Evolutionary conservation across 257 asterid genomes (phyloP).

Genomic region (Gentiana dahurica): DNA sequence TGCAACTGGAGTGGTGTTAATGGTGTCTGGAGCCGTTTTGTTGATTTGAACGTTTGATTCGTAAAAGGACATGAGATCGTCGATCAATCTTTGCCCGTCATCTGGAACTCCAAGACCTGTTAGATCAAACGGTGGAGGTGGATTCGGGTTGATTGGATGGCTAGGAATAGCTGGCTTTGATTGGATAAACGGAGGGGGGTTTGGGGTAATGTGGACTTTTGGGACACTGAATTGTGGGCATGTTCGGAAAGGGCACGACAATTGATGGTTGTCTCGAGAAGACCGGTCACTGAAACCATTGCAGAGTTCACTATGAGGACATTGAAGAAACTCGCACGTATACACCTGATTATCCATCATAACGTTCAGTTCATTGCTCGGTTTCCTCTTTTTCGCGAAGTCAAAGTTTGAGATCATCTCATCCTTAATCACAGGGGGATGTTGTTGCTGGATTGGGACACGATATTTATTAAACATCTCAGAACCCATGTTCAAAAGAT

Average conservation of each 20-base stretch:
- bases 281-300: slow-evolving; percentile 53
- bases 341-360: slow-evolving; percentile 45
- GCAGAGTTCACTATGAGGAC: slow-evolving; percentile 52
- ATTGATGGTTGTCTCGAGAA: slow-evolving; percentile 61
- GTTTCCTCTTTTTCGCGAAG: slow-evolving; percentile 54
- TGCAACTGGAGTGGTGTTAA: slow-evolving; percentile 9
- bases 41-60: slow-evolving; percentile 40
- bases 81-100: slow-evolving; percentile 68
- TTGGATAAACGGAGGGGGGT: slow-evolving; percentile 19
- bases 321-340: slow-evolving; percentile 60
- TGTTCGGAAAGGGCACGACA: slow-evolving; percentile 41
- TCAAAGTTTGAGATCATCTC: slow-evolving; percentile 39
- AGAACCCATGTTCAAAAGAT: slow-evolving; percentile 25
- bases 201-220: slow-evolving; percentile 24
- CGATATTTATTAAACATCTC: slow-evolving; percentile 28
- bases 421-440: slow-evolving; percentile 26
- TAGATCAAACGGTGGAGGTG: slow-evolving; percentile 30
- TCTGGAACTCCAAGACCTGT: slow-evolving; percentile 65
- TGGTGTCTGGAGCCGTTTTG: slow-evolving; percentile 15
- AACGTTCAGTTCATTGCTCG: slow-evolving; percentile 26
- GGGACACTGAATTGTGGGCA: slow-evolving; percentile 32
- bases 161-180: slow-evolving; percentile 15
- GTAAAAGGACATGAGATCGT: slow-evolving; percentile 56
- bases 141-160: slow-evolving; percentile 12
- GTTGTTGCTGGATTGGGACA: slow-evolving; percentile 29